These are phyloP conservation scores for Beauveria asiatica DNA, from an alignment of 2,329 filamentous ascomycete genomes.

Conservation along the genomic window DNA sequence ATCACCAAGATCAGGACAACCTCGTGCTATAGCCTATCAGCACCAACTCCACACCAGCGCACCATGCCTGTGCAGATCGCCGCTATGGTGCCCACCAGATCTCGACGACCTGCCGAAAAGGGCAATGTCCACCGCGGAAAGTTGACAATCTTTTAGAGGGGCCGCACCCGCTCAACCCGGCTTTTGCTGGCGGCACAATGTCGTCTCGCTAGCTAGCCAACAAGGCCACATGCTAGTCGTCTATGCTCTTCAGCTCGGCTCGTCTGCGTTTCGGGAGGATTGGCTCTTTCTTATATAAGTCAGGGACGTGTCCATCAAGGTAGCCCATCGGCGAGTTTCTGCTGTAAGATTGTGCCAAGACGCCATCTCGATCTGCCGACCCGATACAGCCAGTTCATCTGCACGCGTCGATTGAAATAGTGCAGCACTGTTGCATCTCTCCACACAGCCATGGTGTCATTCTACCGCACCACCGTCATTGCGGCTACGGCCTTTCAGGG, in stretches of 20 bases:
- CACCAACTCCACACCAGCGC: not conserved
- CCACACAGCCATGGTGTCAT: constrained; percentile 6
- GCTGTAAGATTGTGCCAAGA: constrained; percentile 4
- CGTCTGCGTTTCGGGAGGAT: not conserved
- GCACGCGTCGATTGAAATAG: not conserved
- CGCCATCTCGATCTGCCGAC: constrained; percentile 6
- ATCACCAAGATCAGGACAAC: constrained; percentile 1
- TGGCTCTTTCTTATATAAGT: not conserved
- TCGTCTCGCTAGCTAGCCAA: not conserved
- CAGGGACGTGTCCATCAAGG: constrained; percentile 10
- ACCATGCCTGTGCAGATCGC: constrained; percentile 13
- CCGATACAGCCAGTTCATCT: not conserved
- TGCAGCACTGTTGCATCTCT: not conserved
- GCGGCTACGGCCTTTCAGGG: constrained; percentile 13
- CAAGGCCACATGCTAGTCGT: not conserved
- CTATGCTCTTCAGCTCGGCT: not conserved
- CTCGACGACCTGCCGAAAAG: constrained; percentile 15
- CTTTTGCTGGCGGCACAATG: not conserved
- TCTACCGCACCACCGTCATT: constrained; percentile 6
- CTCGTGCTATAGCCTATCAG: constrained; percentile 7
- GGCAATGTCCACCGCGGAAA: constrained; percentile 11
- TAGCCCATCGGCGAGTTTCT: not conserved
- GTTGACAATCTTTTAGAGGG: not conserved
- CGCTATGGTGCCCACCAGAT: constrained; percentile 11
- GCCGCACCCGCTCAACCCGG: not conserved